A percentile compares a stretch with the other conserved stretches of the same genome.
phyloP scores from a whole-genome alignment of 164 flowering plant genomes.

The Akebia trifoliata region DNA sequence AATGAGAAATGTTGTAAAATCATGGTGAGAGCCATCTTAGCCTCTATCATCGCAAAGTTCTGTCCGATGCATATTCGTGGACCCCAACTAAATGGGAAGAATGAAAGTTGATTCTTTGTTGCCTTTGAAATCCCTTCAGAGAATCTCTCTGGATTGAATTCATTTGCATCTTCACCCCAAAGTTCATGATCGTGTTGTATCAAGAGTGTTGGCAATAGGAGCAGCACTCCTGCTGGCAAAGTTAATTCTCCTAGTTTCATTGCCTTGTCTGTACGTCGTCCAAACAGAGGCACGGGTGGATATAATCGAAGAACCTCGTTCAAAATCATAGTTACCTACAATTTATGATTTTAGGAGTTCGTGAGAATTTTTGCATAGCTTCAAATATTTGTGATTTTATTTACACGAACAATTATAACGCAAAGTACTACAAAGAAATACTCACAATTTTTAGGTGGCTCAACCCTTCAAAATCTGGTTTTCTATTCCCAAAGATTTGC shows the following conservation, averaged over 20 bases:
- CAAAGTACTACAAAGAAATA: background rate
- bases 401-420: background rate
- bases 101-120: no score
- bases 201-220: background rate
- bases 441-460: constrained; percentile 19
- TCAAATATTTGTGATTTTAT: background rate
- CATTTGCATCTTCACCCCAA: no score
- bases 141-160: no score
- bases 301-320: no score
- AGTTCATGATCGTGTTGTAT: constrained; percentile 6
- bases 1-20: no score
- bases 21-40: no score
- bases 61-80: constrained; percentile 9
- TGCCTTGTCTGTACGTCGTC: constrained; percentile 2
- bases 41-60: no score
- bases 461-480: constrained; percentile 15
- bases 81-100: constrained; percentile 14
- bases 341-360: no score
- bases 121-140: no score
- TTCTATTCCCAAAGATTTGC: constrained; percentile 9
- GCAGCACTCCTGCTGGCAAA: constrained; percentile 6
- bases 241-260: no score
- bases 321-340: no score
- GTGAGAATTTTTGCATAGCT: no score
- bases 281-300: background rate